A percentile compares a stretch with the other conserved stretches of the same genome.
These are phyloP conservation scores for Lasiodiplodia hormozganensis DNA, from an alignment of 2,329 filamentous ascomycete species.

Conservation along the genomic window DNA sequence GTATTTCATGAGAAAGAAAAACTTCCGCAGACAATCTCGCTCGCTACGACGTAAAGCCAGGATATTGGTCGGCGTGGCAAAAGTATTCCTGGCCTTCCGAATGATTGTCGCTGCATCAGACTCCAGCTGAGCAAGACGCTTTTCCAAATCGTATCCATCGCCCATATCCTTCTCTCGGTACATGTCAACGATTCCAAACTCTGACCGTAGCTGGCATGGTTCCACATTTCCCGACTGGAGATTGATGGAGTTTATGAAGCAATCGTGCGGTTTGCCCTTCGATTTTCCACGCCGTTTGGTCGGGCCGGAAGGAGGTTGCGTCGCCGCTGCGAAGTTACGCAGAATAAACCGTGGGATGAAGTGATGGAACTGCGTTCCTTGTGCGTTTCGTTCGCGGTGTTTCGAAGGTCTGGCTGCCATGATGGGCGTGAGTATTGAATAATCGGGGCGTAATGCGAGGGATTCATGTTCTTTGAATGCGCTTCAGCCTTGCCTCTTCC, in stretches of 20 bases:
- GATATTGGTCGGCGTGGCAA: background rate
- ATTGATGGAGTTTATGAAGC: background rate
- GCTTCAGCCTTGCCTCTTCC: no score
- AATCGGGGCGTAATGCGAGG: no score
- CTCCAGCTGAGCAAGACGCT: background rate
- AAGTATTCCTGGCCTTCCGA: background rate
- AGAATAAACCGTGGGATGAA: conserved; percentile 1
- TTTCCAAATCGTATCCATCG: background rate
- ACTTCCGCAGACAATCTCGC: background rate
- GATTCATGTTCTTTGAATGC: no score
- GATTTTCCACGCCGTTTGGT: background rate
- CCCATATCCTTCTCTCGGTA: background rate
- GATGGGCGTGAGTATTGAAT: no score
- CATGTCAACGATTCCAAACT: background rate
- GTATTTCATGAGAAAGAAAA: conserved; percentile 5
- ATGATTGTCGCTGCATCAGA: background rate
- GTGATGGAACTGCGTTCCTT: background rate
- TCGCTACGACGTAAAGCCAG: background rate
- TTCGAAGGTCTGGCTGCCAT: no score
- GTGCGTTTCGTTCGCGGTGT: no score
- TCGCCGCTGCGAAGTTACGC: background rate
- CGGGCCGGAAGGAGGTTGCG: background rate
- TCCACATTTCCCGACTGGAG: background rate
- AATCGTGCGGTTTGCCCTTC: background rate
- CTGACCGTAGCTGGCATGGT: background rate